These are phyloP conservation scores for Solanum dulcamara DNA, from an alignment of 257 asterid species.

Conservation along the genomic window DNA sequence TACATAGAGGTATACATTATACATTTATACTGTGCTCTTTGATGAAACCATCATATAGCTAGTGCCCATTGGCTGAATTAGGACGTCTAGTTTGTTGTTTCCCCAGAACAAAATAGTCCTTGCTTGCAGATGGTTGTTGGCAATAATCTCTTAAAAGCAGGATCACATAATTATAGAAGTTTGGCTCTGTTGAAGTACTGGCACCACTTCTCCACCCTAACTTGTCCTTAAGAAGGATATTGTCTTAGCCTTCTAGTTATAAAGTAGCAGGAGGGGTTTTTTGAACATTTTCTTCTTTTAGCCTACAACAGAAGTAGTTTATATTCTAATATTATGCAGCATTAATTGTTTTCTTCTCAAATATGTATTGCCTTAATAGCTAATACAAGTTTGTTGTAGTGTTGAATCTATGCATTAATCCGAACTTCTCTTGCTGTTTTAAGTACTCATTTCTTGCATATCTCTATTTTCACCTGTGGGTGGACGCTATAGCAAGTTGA, in stretches of 20 bases:
- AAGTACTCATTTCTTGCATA: not conserved
- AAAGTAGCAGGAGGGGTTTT: not conserved
- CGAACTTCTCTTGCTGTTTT: not conserved
- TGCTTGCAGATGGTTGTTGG: not conserved
- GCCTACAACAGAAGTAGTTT: not conserved
- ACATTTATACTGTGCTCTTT: not conserved
- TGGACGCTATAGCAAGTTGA: not conserved
- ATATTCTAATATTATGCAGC: not conserved
- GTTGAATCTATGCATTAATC: not conserved
- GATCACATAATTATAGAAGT: not conserved
- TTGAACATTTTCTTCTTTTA: not conserved
- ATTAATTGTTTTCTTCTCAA: not conserved
- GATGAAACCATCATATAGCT: not conserved
- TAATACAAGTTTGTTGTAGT: not conserved
- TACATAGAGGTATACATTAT: conserved; percentile 71
- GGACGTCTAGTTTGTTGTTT: not conserved
- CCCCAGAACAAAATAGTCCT: not conserved
- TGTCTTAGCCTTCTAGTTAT: not conserved
- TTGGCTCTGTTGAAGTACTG: not conserved
- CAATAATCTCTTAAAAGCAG: not conserved
- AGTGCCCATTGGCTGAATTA: not conserved
- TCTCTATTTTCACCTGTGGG: not conserved
- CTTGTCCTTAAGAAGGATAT: not conserved
- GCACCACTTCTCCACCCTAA: not conserved
- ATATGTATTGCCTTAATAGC: not conserved